These are phyloP conservation scores for Phallus indusiatus DNA, from an alignment of 768 basidiomycete genomes.

Conservation along the genomic window DNA sequence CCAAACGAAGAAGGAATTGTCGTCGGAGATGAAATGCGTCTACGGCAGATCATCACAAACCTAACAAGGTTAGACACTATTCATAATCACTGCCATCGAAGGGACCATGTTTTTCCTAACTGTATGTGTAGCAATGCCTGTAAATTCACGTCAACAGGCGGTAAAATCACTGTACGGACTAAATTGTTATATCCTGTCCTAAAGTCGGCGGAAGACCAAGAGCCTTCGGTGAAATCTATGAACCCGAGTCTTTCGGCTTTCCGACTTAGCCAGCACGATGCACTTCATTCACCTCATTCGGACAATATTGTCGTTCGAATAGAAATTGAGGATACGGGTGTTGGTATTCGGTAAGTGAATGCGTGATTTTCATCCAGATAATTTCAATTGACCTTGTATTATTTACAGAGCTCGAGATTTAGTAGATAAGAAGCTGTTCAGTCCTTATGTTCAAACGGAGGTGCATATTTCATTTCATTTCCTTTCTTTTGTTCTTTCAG, in stretches of 20 bases:
- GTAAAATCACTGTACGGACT: conserved; percentile 58
- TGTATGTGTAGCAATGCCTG: conserved; percentile 52
- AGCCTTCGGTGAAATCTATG: background rate
- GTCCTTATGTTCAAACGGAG: conserved; percentile 11
- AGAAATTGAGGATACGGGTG: conserved; percentile 65
- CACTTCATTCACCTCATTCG: conserved; percentile 29
- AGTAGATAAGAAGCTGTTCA: conserved; percentile 55
- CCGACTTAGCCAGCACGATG: conserved; percentile 42
- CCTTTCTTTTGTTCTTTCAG: background rate
- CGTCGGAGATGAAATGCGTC: conserved; percentile 73
- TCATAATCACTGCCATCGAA: background rate
- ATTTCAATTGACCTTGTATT: conserved; percentile 24
- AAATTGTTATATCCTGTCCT: conserved; percentile 35
- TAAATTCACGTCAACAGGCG: conserved; percentile 68
- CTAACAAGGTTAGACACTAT: conserved; percentile 48
- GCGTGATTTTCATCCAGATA: background rate
- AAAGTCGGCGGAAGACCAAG: conserved; percentile 13
- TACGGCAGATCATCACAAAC: conserved; percentile 77
- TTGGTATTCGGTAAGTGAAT: background rate
- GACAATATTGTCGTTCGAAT: conserved; percentile 76
- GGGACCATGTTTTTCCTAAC: background rate
- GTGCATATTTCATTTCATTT: background rate
- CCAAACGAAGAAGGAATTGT: conserved; percentile 58
- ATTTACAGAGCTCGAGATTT: conserved; percentile 36
- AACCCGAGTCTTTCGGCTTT: conserved; percentile 17